phyloP scores from a whole-genome alignment of 306 rosid species.

The Vigna reflexopilosa region DNA sequence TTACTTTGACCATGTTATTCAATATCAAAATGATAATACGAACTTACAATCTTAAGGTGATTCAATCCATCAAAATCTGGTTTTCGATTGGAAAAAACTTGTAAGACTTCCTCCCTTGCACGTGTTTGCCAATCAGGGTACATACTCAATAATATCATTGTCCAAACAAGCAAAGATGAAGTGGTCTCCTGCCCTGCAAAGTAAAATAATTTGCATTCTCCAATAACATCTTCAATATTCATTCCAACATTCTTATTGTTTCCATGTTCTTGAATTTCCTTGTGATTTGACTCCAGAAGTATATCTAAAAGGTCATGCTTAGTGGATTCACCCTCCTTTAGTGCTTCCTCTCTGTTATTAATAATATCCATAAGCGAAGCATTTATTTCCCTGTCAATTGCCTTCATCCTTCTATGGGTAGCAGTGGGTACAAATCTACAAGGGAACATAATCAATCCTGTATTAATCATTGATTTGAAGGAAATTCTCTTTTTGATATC shows the following conservation, averaged over 20 bases:
- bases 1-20: neutral
- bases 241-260: constrained; percentile 52
- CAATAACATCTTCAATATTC: constrained; percentile 53
- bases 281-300: constrained; percentile 57
- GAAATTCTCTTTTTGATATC: too few relatives aligned
- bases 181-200: constrained; percentile 72
- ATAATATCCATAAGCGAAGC: constrained; percentile 41
- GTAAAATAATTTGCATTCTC: constrained; percentile 64
- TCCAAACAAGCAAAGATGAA: constrained; percentile 59
- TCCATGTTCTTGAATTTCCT: constrained; percentile 54
- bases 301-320: constrained; percentile 43
- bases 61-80: constrained; percentile 1
- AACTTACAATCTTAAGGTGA: constrained; percentile 43
- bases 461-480: too few relatives aligned
- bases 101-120: constrained; percentile 63
- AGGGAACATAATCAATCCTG: too few relatives aligned
- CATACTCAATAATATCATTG: constrained; percentile 53
- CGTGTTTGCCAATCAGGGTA: constrained; percentile 58
- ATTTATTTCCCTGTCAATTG: constrained; percentile 36
- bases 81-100: constrained; percentile 12
- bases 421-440: constrained; percentile 54
- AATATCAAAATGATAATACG: neutral
- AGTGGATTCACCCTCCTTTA: constrained; percentile 46
- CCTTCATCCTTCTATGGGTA: constrained; percentile 38
- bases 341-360: constrained; percentile 43